These are phyloP conservation scores for Yamadazyma trypodendri DNA, from an alignment of 1,139 yeast species.

Conservation along the genomic window DNA sequence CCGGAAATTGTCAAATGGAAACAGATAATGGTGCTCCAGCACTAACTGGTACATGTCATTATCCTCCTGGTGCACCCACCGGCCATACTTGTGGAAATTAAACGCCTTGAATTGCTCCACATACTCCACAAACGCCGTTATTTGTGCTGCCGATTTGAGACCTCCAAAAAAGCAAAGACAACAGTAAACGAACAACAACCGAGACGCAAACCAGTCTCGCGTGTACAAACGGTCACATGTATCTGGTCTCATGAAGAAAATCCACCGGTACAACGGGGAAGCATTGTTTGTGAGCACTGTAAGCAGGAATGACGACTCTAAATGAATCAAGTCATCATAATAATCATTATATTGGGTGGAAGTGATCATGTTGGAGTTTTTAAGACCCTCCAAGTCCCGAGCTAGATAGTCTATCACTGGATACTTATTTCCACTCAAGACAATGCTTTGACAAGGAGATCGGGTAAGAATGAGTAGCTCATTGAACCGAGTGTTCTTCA, in stretches of 20 bases:
- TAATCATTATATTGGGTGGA: constrained; percentile 2
- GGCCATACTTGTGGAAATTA: constrained; percentile 14
- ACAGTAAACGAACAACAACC: constrained; percentile 23
- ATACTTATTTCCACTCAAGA: no score
- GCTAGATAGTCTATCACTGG: neutral
- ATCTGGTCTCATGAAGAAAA: constrained; percentile 16
- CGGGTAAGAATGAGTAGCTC: no score
- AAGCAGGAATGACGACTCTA: constrained; percentile 10
- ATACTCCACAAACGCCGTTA: constrained; percentile 23
- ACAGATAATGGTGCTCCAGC: constrained; percentile 3
- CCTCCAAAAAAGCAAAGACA: constrained; percentile 20
- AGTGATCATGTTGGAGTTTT: no score
- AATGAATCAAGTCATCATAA: neutral
- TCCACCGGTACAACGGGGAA: constrained; percentile 24
- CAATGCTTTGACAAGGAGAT: no score
- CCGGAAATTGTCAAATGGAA: constrained; percentile 1
- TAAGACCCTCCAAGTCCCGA: neutral
- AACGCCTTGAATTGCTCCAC: constrained; percentile 19
- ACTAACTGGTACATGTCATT: constrained; percentile 14
- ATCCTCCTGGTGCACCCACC: constrained; percentile 21
- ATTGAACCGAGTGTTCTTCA: no score
- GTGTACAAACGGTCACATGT: constrained; percentile 16
- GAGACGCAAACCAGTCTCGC: constrained; percentile 22
- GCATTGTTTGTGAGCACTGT: constrained; percentile 9
- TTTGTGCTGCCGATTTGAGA: constrained; percentile 15